Base-by-base conservation (phyloP, 805 yeast species). In the Huiozyma sinensis region DNA sequence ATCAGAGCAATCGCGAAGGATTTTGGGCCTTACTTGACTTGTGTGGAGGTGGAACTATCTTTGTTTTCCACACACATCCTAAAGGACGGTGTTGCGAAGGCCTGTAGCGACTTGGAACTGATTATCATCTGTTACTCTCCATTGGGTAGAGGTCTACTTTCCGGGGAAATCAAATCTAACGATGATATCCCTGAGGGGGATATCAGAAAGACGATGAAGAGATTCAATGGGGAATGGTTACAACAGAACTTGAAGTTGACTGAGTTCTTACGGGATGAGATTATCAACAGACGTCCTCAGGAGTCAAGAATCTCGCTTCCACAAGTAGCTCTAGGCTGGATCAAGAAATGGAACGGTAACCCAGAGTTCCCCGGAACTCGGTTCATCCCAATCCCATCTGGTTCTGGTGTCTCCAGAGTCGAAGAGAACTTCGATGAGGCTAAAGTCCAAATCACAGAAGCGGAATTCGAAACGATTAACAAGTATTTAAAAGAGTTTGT, bases 121-220 rank as follows among this genome's bases (percentile, higher is more conserved):
- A 83, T 90, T 10, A 67, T 85, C 29, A 68, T 84, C 46, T 84
- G 88, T 27, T 88, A 88, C 63, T 82, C 95, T 30, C 96, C 96
- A 28, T 69, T 88, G 44, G 81, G 87, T 8, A 72, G 84, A 53
- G 95, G 95, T 1, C 66, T 81, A 47, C 69, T 88, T 43, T 79
- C 90, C 3, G 94, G 92, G 44, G 49, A 56, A 32, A 63, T 79
- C 43, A 32, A 32, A 32, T 76, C 63, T 28, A 53, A 63, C 27
- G 55, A 60, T 0, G 79, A 76, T 43, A 55, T 82, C 33, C 75
- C 79, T 9, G 67, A 67, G 36, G 80, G 74, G 36, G 90, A 82
- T 54, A 45, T 77, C 42, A 69, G 86, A 51, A 48, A 47, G 11
- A 45, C 43, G 29, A 53, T 77, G 39, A 88, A 78, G 42, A 71